Evolutionary conservation across 176 grass and related monocot genomes (phyloP), one percentile per base, ranked within the genome.

Genomic region (Cymbopogon citratus): DNA sequence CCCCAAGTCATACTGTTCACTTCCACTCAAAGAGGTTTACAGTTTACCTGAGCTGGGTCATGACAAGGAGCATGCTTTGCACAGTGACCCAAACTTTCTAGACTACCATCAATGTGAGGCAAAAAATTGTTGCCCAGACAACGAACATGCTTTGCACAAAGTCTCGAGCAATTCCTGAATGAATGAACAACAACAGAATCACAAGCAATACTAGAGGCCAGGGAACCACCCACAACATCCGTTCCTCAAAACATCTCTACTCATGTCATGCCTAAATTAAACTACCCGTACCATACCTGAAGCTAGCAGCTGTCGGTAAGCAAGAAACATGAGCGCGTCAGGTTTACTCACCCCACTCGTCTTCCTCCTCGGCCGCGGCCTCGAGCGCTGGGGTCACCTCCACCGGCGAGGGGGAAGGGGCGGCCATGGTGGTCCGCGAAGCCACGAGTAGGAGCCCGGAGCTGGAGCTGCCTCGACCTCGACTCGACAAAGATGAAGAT

Each of bases 261-360:
- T 23, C 26, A 15, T 9, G 2, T 1, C 12, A 25, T 18, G 43
- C 7, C 7, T 33, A 68, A 45, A 43, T 3, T 15, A 21, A 21
- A 8, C 15, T 7, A 61, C 5, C 7, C 29, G n/a, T 12, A 35
- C 19, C 12, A 15, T 12, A 35, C 19, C 12, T 19, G 5, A 63
- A 71, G 66, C 52, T 63, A 63, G 12, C 24, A 71, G 14, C 4
- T 71, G 46, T 3, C 18, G 14, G 12, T 71, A 72, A 39, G 28
- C 6, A 49, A 26, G 40, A 44, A 23, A 29, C 14, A 12, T n/a
- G 9, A 4, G 8, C 21, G 28, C n/a, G 0, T 36, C 34, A 35
- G 2, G 57, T 49, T 34, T 61, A 63, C 28, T 80, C 77, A 86
- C 84, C 76, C 76, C 84, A 86, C 43, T 86, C 75, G 41, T 73